A percentile compares a stretch with the other conserved stretches of the same genome.
Evolutionary conservation across 75 land plant genomes (phyloP).

Genomic region (Pinus taeda): DNA sequence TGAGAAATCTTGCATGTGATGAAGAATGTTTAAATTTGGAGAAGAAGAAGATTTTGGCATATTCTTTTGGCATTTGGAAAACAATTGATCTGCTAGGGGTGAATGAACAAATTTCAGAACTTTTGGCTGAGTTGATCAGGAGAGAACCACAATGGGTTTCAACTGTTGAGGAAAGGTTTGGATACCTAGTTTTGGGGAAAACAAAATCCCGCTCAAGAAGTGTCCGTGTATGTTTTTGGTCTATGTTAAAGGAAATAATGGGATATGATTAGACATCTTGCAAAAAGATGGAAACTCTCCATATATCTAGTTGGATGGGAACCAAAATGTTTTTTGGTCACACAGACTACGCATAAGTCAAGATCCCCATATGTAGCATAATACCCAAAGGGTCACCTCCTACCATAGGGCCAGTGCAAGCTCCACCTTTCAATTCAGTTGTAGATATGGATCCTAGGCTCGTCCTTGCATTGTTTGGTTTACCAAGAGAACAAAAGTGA

Average conservation of each 20-base stretch:
- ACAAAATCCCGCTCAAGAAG: constrained; percentile 27
- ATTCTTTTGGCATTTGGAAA: constrained; percentile 80
- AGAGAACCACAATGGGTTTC: constrained; percentile 92
- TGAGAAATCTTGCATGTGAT: constrained; percentile 84
- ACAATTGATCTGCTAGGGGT: constrained; percentile 62
- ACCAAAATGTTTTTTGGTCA: constrained; percentile 75
- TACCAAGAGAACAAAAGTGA: constrained; percentile 91
- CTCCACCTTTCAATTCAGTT: constrained; percentile 53
- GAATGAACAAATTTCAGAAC: constrained; percentile 62
- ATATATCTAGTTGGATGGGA: constrained; percentile 81
- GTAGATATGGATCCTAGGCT: constrained; percentile 97
- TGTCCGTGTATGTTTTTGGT: constrained; percentile 82
- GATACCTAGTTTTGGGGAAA: constrained; percentile 79
- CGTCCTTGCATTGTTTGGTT: constrained; percentile 78
- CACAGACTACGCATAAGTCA: constrained; percentile 83
- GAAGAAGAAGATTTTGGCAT: constrained; percentile 74
- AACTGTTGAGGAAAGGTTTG: constrained; percentile 86
- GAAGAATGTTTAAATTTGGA: constrained; percentile 88
- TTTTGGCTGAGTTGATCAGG: constrained; percentile 56
- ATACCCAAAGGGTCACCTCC: constrained; percentile 40
- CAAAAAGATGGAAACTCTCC: constrained; percentile 90
- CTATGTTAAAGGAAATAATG: constrained; percentile 76
- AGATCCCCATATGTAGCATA: constrained; percentile 58
- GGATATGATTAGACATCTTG: constrained; percentile 77
- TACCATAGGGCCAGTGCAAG: constrained; percentile 18